phyloP scores from a whole-genome alignment of 768 basidiomycete genomes.

The Lentinula sp. region DNA sequence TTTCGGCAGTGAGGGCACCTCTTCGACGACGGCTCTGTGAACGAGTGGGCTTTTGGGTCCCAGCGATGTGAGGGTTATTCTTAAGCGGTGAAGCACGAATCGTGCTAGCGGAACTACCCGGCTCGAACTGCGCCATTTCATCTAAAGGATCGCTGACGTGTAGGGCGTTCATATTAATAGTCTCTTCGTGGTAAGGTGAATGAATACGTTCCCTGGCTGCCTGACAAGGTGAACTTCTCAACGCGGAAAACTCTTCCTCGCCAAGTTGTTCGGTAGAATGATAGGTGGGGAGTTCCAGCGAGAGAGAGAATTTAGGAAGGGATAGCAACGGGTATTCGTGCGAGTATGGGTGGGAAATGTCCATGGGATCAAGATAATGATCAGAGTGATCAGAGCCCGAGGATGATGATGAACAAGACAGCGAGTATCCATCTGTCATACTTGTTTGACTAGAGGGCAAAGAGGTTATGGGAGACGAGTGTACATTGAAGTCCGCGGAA shows the following conservation, averaged over 20 bases:
- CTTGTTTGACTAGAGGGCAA: not conserved
- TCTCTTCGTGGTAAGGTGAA: not conserved
- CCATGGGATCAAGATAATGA: not conserved
- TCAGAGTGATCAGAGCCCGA: not conserved
- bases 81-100: not conserved
- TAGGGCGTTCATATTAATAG: not conserved
- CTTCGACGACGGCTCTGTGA: not conserved
- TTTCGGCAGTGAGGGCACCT: not conserved
- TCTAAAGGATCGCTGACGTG: not conserved
- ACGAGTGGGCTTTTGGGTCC: not conserved
- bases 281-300: not conserved
- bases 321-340: not conserved
- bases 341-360: not conserved
- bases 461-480: not conserved
- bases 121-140: conserved; percentile 17
- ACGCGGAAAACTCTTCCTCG: not conserved
- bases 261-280: not conserved
- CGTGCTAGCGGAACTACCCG: conserved; percentile 30
- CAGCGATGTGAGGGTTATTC: not conserved
- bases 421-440: not conserved
- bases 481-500: not conserved
- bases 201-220: not conserved
- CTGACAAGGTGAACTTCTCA: not conserved
- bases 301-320: not conserved
- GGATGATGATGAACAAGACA: not conserved